phyloP scores from a whole-genome alignment of 495 filamentous ascomycete species.

The Penicillium subrubescens region DNA sequence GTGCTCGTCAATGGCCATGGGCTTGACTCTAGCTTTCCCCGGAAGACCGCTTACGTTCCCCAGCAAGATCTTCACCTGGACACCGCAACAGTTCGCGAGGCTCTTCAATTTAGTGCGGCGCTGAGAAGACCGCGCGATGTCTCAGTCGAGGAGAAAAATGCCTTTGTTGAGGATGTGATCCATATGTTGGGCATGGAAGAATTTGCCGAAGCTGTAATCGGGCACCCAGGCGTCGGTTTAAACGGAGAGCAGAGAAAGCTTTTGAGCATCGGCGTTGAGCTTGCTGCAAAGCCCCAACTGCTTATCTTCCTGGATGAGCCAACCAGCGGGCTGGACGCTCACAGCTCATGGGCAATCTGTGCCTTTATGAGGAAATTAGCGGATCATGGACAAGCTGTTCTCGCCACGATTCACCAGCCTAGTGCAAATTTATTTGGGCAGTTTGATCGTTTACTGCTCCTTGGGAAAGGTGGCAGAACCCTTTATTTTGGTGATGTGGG shows the following conservation, averaged over 20 bases:
- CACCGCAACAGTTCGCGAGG: slow-evolving; percentile 79
- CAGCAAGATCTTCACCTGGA: slow-evolving; percentile 89
- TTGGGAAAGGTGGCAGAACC: slow-evolving; percentile 76
- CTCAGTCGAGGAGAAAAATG: slow-evolving; percentile 71
- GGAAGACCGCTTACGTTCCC: slow-evolving; percentile 92
- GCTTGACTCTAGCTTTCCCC: slow-evolving; percentile 77
- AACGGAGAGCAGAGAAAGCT: slow-evolving; percentile 61
- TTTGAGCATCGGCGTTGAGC: background rate
- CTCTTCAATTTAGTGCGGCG: slow-evolving; percentile 79
- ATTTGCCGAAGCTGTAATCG: slow-evolving; percentile 83
- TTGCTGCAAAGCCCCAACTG: slow-evolving; percentile 57
- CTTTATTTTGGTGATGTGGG: slow-evolving; percentile 91
- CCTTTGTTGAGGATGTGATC: slow-evolving; percentile 88
- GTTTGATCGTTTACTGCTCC: slow-evolving; percentile 89
- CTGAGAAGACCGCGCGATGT: slow-evolving; percentile 76
- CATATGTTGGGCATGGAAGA: slow-evolving; percentile 83
- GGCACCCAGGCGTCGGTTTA: slow-evolving; percentile 72
- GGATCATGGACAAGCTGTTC: slow-evolving; percentile 84
- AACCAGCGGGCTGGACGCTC: slow-evolving; percentile 72
- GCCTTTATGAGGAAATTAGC: slow-evolving; percentile 83
- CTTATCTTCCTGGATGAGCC: slow-evolving; percentile 92
- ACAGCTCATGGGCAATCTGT: slow-evolving; percentile 74
- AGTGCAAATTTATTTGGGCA: slow-evolving; percentile 90
- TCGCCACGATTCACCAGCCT: slow-evolving; percentile 96
- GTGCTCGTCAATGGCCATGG: slow-evolving; percentile 53